Conservation (phyloP, 371 early-diverging fungal species). For the Zancudomyces culisetae region DNA sequence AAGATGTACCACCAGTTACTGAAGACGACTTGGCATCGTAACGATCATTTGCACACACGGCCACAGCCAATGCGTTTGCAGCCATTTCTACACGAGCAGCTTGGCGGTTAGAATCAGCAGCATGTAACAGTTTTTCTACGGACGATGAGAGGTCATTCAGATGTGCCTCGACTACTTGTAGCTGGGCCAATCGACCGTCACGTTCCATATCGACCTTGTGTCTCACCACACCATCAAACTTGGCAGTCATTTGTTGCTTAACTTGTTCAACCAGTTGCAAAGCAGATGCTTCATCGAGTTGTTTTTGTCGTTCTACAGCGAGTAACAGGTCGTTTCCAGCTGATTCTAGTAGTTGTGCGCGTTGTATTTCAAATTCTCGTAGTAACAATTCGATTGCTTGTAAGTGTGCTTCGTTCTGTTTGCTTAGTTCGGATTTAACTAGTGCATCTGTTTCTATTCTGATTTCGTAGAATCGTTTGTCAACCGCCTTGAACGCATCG, state of each 20-base stretch:
- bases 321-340: slow-evolving; percentile 2
- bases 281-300: slow-evolving; percentile 8
- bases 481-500: slow-evolving; percentile 14
- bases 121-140: slow-evolving; percentile 22
- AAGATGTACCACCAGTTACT: slow-evolving; percentile 8
- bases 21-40: slow-evolving; percentile 15
- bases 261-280: slow-evolving; percentile 16
- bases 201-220: slow-evolving; percentile 74
- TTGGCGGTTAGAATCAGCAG: background rate
- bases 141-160: slow-evolving; percentile 12
- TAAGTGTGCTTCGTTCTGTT: slow-evolving; percentile 18
- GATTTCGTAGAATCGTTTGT: slow-evolving; percentile 11
- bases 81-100: background rate
- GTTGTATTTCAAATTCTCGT: slow-evolving; percentile 17
- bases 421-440: slow-evolving; percentile 15
- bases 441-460: slow-evolving; percentile 8
- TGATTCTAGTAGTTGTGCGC: slow-evolving; percentile 4
- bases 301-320: background rate
- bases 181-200: slow-evolving; percentile 65
- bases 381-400: slow-evolving; percentile 14
- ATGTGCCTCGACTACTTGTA: slow-evolving; percentile 58
- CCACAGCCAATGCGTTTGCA: background rate
- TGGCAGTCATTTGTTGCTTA: slow-evolving; percentile 25
- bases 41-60: slow-evolving; percentile 5
- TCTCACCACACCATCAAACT: slow-evolving; percentile 44